Conservation (phyloP, 108 stramenopile species). For the Chaetoceros tenuissimus region DNA sequence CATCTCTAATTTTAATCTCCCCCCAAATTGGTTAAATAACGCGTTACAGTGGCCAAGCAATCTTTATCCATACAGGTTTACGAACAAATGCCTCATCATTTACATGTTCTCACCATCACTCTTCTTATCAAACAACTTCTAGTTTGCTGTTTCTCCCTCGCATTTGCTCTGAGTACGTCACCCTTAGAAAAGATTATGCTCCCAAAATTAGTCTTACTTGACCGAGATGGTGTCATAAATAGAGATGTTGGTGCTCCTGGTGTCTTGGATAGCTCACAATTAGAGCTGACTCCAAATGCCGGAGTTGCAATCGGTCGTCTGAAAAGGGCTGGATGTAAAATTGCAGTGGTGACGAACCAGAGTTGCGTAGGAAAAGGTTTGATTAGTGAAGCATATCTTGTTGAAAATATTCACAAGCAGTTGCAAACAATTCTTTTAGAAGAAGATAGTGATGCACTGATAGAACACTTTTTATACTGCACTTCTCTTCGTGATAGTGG, state of each 20-base stretch:
- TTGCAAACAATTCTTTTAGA: constrained; percentile 10
- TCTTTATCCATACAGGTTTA: too few relatives aligned
- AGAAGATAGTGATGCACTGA: constrained; percentile 15
- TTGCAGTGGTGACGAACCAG: constrained; percentile 31
- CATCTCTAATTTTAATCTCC: too few relatives aligned
- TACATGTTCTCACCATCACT: too few relatives aligned
- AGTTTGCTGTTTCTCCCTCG: too few relatives aligned
- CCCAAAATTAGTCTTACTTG: constrained; percentile 22
- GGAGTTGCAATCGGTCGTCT: constrained; percentile 21
- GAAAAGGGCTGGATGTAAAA: constrained; percentile 13
- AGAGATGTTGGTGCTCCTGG: constrained; percentile 36
- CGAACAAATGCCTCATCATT: too few relatives aligned
- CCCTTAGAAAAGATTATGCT: too few relatives aligned
- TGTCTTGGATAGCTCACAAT: constrained; percentile 9
- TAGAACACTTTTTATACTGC: constrained; percentile 25
- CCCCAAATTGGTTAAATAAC: too few relatives aligned
- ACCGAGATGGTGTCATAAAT: constrained; percentile 37
- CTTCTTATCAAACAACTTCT: too few relatives aligned
- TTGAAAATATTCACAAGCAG: constrained; percentile 13
- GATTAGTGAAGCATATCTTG: constrained; percentile 10
- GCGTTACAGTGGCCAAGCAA: too few relatives aligned
- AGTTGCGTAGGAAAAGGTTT: constrained; percentile 34
- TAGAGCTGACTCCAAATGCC: constrained; percentile 13
- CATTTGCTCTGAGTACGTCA: too few relatives aligned
- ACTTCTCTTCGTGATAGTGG: constrained; percentile 11